phyloP scores from a whole-genome alignment of 2,329 filamentous ascomycete genomes.

The Aspergillus unguis region DNA sequence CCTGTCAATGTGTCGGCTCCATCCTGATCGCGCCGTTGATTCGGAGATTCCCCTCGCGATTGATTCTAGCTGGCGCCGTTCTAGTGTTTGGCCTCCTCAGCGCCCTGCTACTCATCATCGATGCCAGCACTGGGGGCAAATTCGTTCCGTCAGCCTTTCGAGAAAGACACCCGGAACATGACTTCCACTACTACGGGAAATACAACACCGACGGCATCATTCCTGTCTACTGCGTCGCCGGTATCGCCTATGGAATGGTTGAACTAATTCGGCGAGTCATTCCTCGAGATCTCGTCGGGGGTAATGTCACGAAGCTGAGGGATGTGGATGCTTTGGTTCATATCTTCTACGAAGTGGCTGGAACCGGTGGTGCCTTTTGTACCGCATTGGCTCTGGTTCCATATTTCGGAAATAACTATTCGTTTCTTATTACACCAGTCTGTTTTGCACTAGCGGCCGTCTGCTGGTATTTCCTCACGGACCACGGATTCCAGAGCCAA shows the following conservation, averaged over 20 bases:
- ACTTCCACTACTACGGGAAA: slow-evolving; percentile 17
- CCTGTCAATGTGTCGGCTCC: slow-evolving; percentile 17
- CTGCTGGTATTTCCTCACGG: slow-evolving; percentile 15
- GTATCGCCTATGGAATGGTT: slow-evolving; percentile 17
- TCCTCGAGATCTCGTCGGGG: slow-evolving; percentile 15
- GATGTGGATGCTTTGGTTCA: slow-evolving; percentile 16
- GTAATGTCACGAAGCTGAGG: slow-evolving; percentile 15
- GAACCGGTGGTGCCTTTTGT: slow-evolving; percentile 15
- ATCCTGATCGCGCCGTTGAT: slow-evolving; percentile 18
- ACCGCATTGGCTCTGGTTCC: slow-evolving; percentile 16
- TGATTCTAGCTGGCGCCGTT: slow-evolving; percentile 13
- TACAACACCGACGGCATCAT: slow-evolving; percentile 18
- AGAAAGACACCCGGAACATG: slow-evolving; percentile 12
- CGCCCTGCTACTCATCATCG: slow-evolving; percentile 16
- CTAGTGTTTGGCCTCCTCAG: slow-evolving; percentile 15
- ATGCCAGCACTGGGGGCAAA: slow-evolving; percentile 16
- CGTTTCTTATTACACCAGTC: slow-evolving; percentile 15
- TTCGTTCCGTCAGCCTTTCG: slow-evolving; percentile 12
- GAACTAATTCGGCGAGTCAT: slow-evolving; percentile 18
- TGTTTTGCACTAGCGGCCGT: slow-evolving; percentile 12
- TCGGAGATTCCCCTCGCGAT: slow-evolving; percentile 15
- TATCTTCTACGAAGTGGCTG: slow-evolving; percentile 16
- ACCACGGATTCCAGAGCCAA: slow-evolving; percentile 7
- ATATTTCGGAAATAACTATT: slow-evolving; percentile 16
- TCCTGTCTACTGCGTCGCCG: slow-evolving; percentile 16